Percentiles rank a stretch among this genome's conserved stretches.
phyloP scores from a whole-genome alignment of 495 filamentous ascomycete genomes.

The Trichoderma orchidacearum region DNA sequence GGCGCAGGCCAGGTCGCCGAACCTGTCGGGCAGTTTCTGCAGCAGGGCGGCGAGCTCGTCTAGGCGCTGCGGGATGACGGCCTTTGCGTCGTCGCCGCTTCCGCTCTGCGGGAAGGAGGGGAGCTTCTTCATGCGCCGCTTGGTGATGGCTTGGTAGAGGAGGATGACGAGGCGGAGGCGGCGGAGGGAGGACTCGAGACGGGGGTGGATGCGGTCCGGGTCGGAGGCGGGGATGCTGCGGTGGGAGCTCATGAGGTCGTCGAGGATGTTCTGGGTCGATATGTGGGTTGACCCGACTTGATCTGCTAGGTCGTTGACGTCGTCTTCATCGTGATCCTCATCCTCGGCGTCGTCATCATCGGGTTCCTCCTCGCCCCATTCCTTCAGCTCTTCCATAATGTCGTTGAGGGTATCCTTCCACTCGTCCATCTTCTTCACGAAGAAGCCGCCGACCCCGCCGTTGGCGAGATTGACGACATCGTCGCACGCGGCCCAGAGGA shows the following conservation, averaged over 20 bases:
- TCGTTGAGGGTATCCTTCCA: constrained; percentile 63
- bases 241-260: constrained; percentile 41
- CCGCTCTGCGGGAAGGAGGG: constrained; percentile 16
- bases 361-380: constrained; percentile 61
- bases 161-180: constrained; percentile 41
- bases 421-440: constrained; percentile 47
- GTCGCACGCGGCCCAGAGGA: constrained; percentile 65
- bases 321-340: constrained; percentile 22
- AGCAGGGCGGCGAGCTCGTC: constrained; percentile 28
- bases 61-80: constrained; percentile 19
- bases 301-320: constrained; percentile 1
- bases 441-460: constrained; percentile 50
- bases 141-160: constrained; percentile 46
- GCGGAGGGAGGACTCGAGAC: constrained; percentile 41
- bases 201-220: constrained; percentile 36
- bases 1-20: constrained; percentile 25
- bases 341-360: constrained; percentile 31
- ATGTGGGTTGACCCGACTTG: constrained; percentile 7
- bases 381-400: constrained; percentile 69
- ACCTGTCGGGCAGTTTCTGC: constrained; percentile 24
- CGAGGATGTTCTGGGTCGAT: constrained; percentile 32
- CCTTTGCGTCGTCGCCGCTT: neutral
- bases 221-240: constrained; percentile 40
- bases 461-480: constrained; percentile 42
- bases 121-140: constrained; percentile 44